phyloP scores from a whole-genome alignment of 2,329 filamentous ascomycete genomes.

The Paecilomyces dactylethromorphus region DNA sequence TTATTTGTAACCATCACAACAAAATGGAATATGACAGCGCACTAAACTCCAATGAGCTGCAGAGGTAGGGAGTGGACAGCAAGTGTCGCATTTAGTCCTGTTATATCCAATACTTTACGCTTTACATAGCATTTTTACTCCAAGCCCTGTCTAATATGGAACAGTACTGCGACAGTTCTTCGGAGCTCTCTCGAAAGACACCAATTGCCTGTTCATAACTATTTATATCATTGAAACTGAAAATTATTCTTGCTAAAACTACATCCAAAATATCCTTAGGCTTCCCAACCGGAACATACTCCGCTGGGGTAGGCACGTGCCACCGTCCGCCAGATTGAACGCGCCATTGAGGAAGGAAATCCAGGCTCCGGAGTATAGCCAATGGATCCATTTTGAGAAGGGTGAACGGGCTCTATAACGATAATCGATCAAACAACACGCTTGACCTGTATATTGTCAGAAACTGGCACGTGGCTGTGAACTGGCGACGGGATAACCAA shows the following conservation, averaged over 20 bases:
- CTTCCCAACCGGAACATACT: neutral
- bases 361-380: neutral
- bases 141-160: neutral
- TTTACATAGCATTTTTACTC: neutral
- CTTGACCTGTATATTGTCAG: slow-evolving; percentile 33
- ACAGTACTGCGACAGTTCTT: neutral
- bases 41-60: no score
- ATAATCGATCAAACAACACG: slow-evolving; percentile 36
- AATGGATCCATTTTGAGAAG: neutral
- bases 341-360: neutral
- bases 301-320: neutral
- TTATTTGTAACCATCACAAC: neutral
- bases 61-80: no score
- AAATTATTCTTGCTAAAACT: neutral
- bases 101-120: neutral
- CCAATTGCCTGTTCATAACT: neutral
- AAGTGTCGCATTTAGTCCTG: neutral
- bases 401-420: neutral
- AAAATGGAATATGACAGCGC: neutral
- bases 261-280: neutral
- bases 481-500: slow-evolving; percentile 28
- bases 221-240: neutral
- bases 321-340: neutral
- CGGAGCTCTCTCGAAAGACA: no score
- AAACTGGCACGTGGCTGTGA: slow-evolving; percentile 1